Conservation (phyloP, 2,329 filamentous ascomycete species). For the Fusarium zealandicum region DNA sequence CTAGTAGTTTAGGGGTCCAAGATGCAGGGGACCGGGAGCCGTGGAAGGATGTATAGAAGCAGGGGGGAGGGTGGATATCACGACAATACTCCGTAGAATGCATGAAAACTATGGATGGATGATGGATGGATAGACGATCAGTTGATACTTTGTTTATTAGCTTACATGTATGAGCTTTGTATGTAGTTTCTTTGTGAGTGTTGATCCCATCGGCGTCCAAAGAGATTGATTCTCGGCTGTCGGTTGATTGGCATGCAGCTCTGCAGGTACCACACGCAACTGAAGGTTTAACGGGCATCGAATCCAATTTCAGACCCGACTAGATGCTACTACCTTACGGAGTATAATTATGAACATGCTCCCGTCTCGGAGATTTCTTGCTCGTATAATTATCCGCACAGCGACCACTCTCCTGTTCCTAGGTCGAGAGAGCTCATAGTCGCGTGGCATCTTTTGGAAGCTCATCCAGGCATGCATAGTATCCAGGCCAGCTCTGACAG, state of each 20-base stretch:
- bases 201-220: background rate
- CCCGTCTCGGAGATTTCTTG: constrained; percentile 7
- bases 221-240: background rate
- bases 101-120: constrained; percentile 2
- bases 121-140: too few relatives aligned
- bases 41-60: constrained; percentile 3
- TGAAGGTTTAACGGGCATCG: constrained; percentile 3
- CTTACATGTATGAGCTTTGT: too few relatives aligned
- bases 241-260: constrained; percentile 1
- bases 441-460: constrained; percentile 24
- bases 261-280: constrained; percentile 6
- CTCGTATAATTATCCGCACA: background rate
- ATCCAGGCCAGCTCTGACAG: constrained; percentile 20
- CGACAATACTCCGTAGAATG: background rate
- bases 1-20: constrained; percentile 36
- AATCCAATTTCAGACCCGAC: constrained; percentile 7
- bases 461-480: too few relatives aligned
- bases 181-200: background rate
- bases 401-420: too few relatives aligned
- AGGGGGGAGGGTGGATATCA: constrained; percentile 4
- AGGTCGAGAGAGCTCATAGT: background rate
- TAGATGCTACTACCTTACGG: constrained; percentile 7
- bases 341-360: constrained; percentile 1
- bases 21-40: constrained; percentile 7
- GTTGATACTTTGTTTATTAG: too few relatives aligned